Evolutionary conservation across 306 rosid species (phyloP).

Genomic region (Cicer cuneatum): DNA sequence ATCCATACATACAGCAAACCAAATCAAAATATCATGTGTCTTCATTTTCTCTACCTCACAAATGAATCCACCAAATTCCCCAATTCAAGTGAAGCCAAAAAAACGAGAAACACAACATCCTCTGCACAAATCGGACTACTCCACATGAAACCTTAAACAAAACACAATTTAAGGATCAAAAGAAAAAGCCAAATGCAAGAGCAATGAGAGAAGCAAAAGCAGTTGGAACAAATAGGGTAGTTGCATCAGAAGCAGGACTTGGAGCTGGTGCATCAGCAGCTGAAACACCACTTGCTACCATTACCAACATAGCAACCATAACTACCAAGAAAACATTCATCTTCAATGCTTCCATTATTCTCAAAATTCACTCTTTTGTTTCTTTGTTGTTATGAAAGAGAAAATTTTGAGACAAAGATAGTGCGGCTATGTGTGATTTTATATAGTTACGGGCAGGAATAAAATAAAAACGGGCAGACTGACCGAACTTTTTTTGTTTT

Average conservation of each 20-base stretch:
- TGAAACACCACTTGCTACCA: constrained; percentile 46
- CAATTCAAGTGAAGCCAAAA: not conserved
- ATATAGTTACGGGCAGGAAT: constrained; percentile 42
- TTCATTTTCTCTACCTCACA: not conserved
- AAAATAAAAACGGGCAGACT: constrained; percentile 44
- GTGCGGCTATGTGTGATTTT: constrained; percentile 18
- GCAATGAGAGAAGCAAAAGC: constrained; percentile 52
- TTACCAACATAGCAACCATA: constrained; percentile 42
- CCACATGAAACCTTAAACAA: not conserved
- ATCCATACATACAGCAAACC: not conserved
- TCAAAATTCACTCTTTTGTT: not conserved
- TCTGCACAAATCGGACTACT: constrained; percentile 38
- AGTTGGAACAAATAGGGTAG: constrained; percentile 44
- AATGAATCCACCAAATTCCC: not conserved
- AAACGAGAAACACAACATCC: constrained; percentile 13
- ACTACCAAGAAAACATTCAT: constrained; percentile 46
- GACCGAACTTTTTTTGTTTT: constrained; percentile 23
- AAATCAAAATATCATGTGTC: not conserved
- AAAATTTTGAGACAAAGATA: constrained; percentile 4
- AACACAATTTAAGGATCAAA: not conserved
- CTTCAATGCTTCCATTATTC: constrained; percentile 53
- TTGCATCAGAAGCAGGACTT: constrained; percentile 59
- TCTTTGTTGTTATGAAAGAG: not conserved
- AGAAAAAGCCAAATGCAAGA: constrained; percentile 52
- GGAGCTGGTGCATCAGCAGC: constrained; percentile 65